Conservation (phyloP, 106 monocot genomes). For the Ottelia alismoides region DNA sequence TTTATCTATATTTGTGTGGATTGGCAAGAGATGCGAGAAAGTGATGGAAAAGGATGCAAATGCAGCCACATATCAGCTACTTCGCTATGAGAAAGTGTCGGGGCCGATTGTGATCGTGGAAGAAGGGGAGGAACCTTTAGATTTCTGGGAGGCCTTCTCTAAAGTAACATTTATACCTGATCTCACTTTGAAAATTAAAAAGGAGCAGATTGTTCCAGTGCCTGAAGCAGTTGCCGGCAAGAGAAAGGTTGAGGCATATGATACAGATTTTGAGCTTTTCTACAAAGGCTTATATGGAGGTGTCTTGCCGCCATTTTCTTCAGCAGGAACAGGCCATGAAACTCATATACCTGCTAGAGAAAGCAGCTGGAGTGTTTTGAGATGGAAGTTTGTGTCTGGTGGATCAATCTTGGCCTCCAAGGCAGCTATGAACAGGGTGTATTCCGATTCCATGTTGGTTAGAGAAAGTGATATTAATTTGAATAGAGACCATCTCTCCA, state of each 20-base stretch:
- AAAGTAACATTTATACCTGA: constrained; percentile 8
- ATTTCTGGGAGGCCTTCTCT: too few species aligned
- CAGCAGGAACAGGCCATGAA: constrained; percentile 37
- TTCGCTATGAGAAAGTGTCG: too few species aligned
- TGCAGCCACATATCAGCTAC: constrained; percentile 69
- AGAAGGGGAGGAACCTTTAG: constrained; percentile 58
- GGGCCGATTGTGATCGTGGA: too few species aligned
- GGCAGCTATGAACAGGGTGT: constrained; percentile 17
- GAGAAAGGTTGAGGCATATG: too few species aligned
- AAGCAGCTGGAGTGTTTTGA: constrained; percentile 54
- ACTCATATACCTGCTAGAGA: constrained; percentile 65
- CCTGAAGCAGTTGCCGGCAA: not conserved
- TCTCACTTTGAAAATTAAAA: constrained; percentile 5
- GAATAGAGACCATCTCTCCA: constrained; percentile 17
- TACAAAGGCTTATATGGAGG: constrained; percentile 47
- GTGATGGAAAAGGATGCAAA: constrained; percentile 88
- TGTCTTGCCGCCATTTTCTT: too few species aligned
- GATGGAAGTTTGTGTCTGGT: constrained; percentile 49
- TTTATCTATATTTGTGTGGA: constrained; percentile 67
- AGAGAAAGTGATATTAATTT: constrained; percentile 22
- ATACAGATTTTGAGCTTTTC: constrained; percentile 77
- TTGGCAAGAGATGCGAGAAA: constrained; percentile 40
- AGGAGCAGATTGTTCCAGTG: constrained; percentile 9
- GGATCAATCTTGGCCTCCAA: constrained; percentile 5
- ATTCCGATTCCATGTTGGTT: constrained; percentile 35